phyloP scores from a whole-genome alignment of 495 filamentous ascomycete genomes.

The Podospora tetraspora region DNA sequence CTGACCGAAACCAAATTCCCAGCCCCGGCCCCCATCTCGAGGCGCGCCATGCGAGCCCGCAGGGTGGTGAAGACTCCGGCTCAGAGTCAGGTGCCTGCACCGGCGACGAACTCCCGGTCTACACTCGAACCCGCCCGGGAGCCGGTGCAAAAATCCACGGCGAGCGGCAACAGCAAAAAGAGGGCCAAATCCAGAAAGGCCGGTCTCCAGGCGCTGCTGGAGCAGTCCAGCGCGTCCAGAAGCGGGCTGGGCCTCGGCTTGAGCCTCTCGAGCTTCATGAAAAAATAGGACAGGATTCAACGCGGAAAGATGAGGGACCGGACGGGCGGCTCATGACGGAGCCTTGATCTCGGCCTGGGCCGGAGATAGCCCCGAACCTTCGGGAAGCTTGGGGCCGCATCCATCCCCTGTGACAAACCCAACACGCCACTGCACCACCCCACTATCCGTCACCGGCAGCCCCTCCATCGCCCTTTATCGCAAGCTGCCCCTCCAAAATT shows the following conservation, averaged over 20 bases:
- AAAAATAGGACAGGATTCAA: constrained; percentile 22
- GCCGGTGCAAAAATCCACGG: constrained; percentile 19
- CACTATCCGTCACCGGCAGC: constrained; percentile 10
- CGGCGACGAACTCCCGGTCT: background rate
- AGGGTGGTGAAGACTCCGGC: background rate
- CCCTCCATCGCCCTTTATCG: constrained; percentile 23
- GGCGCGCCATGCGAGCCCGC: constrained; percentile 17
- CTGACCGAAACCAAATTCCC: constrained; percentile 37
- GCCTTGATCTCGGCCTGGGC: background rate
- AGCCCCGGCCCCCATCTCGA: constrained; percentile 29
- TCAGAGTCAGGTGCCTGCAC: background rate
- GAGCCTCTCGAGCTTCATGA: constrained; percentile 50
- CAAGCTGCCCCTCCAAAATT: constrained; percentile 34
- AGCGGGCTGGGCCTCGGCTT: constrained; percentile 37
- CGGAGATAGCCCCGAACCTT: constrained; percentile 11
- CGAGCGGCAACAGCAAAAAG: constrained; percentile 50
- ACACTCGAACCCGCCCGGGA: constrained; percentile 1
- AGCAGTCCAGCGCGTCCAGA: constrained; percentile 35
- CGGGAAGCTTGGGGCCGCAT: constrained; percentile 22
- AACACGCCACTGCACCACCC: constrained; percentile 25
- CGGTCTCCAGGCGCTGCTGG: constrained; percentile 48
- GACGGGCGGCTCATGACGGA: background rate
- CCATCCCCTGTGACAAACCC: constrained; percentile 23
- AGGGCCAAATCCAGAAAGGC: constrained; percentile 50
- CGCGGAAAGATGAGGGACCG: background rate